These are phyloP conservation scores for Aspergillus sergii DNA, from an alignment of 2,329 filamentous ascomycete species.

Conservation along the genomic window DNA sequence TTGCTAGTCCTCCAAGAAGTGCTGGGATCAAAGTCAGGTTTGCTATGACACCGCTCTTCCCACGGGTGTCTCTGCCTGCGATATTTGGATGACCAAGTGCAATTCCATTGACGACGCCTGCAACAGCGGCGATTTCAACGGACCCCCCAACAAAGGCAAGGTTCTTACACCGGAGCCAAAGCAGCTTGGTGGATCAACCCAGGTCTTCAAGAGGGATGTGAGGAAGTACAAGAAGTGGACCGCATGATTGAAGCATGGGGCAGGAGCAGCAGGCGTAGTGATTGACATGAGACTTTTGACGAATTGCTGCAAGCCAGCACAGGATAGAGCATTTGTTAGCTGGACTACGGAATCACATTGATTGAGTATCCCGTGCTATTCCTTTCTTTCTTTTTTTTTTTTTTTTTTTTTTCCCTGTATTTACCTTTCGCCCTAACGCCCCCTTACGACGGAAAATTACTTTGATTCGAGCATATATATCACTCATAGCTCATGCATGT, in stretches of 20 bases:
- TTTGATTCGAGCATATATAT: no score
- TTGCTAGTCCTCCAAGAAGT: slow-evolving; percentile 48
- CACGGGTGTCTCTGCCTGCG: slow-evolving; percentile 63
- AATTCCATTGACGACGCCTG: slow-evolving; percentile 45
- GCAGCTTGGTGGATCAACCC: background rate
- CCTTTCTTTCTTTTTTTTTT: no score
- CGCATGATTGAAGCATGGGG: background rate
- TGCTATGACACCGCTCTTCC: slow-evolving; percentile 64
- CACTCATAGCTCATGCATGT: no score
- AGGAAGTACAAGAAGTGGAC: background rate
- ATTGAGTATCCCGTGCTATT: background rate
- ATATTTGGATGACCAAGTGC: slow-evolving; percentile 66
- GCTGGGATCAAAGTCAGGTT: slow-evolving; percentile 60
- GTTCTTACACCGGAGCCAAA: slow-evolving; percentile 34
- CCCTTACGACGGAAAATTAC: no score
- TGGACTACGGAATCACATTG: slow-evolving; percentile 2
- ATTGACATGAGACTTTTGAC: background rate
- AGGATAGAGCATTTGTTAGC: background rate
- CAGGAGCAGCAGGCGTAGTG: background rate
- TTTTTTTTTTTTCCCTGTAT: background rate
- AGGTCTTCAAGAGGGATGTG: background rate
- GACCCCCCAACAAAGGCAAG: slow-evolving; percentile 48
- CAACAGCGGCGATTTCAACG: slow-evolving; percentile 43
- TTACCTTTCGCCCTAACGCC: background rate
- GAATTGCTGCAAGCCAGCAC: background rate